Conservation (phyloP, 352 stramenopile genomes). For the Pythium aquatile region DNA sequence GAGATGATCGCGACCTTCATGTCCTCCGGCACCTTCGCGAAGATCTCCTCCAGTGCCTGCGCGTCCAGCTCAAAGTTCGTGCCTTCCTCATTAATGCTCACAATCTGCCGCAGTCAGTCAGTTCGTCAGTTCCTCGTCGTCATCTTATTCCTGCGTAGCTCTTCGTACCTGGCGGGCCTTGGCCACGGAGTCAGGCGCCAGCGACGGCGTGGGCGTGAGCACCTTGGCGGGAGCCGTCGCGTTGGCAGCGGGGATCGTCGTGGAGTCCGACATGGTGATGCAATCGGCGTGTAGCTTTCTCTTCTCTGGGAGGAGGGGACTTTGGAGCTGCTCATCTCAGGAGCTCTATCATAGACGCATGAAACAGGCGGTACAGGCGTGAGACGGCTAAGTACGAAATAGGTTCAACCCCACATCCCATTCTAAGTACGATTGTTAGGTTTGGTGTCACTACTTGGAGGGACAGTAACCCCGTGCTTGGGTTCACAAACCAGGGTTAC, state of each 20-base stretch:
- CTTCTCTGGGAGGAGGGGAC: not conserved
- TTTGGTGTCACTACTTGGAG: not conserved
- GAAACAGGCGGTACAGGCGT: constrained; percentile 13
- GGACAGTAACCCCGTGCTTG: not conserved
- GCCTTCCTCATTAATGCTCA: constrained; percentile 86
- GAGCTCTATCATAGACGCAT: not conserved
- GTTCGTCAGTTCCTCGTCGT: not conserved
- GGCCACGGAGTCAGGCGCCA: constrained; percentile 33
- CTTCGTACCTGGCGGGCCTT: constrained; percentile 42
- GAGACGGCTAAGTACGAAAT: constrained; percentile 12
- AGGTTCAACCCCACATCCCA: not conserved
- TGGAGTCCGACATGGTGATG: constrained; percentile 2
- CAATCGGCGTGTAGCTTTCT: not conserved
- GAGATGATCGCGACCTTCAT: constrained; percentile 98
- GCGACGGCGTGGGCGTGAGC: constrained; percentile 24
- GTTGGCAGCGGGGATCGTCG: not conserved
- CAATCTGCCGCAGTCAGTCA: constrained; percentile 43
- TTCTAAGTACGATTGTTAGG: constrained; percentile 7
- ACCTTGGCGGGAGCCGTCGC: constrained; percentile 17
- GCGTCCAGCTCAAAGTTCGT: constrained; percentile 86
- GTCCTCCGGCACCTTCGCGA: constrained; percentile 63
- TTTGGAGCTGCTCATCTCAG: constrained; percentile 5
- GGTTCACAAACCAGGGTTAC: not conserved
- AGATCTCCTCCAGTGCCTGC: constrained; percentile 64
- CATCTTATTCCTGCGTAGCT: constrained; percentile 6